Conservation (phyloP, 441 rosid genomes). For the Dalechampia spathulata region DNA sequence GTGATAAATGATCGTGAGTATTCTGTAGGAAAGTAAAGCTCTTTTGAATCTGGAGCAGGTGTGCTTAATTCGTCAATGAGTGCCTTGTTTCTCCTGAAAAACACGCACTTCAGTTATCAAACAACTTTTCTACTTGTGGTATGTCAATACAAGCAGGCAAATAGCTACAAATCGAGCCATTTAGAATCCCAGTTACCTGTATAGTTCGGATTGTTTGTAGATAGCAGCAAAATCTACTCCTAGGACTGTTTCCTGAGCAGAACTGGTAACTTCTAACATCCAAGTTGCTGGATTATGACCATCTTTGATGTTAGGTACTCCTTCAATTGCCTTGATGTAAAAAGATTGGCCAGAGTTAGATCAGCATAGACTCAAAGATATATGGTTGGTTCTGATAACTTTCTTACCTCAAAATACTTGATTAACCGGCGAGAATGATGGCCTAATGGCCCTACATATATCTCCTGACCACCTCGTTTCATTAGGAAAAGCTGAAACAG, state of each 20-base stretch:
- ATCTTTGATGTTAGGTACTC: conserved; percentile 58
- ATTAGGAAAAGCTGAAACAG: conserved; percentile 49
- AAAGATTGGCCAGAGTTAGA: neutral
- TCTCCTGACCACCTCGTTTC: conserved; percentile 74
- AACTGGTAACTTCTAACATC: conserved; percentile 67
- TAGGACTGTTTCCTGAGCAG: conserved; percentile 43
- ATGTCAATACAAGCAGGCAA: neutral
- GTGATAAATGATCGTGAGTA: conserved; percentile 52
- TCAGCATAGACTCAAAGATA: neutral
- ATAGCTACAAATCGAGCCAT: neutral
- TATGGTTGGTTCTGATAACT: conserved; percentile 21
- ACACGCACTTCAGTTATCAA: neutral
- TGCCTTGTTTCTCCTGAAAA: conserved; percentile 64
- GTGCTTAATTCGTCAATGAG: conserved; percentile 46
- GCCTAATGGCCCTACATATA: conserved; percentile 71
- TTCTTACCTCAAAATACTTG: conserved; percentile 40
- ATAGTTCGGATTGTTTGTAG: conserved; percentile 54
- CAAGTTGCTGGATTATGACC: conserved; percentile 81
- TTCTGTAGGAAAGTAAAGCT: conserved; percentile 46
- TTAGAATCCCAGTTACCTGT: conserved; percentile 29
- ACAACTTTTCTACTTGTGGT: neutral
- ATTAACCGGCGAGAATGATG: conserved; percentile 50
- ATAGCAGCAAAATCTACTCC: conserved; percentile 51
- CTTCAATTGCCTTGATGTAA: conserved; percentile 40
- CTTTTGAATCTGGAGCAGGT: conserved; percentile 52